Evolutionary conservation across 352 stramenopile genomes (phyloP).

Genomic region (Blastocystis sp.): DNA sequence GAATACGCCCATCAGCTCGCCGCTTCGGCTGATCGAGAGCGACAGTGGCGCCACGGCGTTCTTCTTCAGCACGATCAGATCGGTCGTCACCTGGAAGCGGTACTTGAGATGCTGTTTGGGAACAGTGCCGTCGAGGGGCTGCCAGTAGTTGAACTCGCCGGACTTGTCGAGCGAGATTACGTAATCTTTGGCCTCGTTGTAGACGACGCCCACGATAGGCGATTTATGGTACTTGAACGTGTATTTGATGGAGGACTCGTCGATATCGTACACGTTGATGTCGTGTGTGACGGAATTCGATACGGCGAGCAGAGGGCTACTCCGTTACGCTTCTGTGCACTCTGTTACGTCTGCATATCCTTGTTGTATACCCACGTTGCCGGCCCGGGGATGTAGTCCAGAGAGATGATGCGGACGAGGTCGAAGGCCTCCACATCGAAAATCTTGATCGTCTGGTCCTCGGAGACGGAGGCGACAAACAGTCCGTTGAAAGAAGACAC

Average conservation of each 20-base stretch:
- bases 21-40: slow-evolving; percentile 78
- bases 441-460: slow-evolving; percentile 92
- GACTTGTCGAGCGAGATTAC: slow-evolving; percentile 86
- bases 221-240: slow-evolving; percentile 84
- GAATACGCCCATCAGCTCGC: slow-evolving; percentile 77
- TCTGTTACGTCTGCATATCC: background rate
- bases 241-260: slow-evolving; percentile 70
- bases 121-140: slow-evolving; percentile 73
- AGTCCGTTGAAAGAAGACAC: slow-evolving; percentile 81
- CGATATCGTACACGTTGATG: slow-evolving; percentile 68
- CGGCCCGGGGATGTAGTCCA: slow-evolving; percentile 76
- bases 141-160: slow-evolving; percentile 91
- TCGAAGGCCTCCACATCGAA: slow-evolving; percentile 97
- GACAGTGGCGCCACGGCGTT: slow-evolving; percentile 80
- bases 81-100: slow-evolving; percentile 84
- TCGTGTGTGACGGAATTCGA: slow-evolving; percentile 74
- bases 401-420: slow-evolving; percentile 91
- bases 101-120: slow-evolving; percentile 17
- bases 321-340: background rate
- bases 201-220: slow-evolving; percentile 84
- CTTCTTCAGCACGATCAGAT: slow-evolving; percentile 92
- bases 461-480: slow-evolving; percentile 80
- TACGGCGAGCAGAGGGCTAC: slow-evolving; percentile 79
- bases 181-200: slow-evolving; percentile 80
- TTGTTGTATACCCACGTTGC: slow-evolving; percentile 72